Evolutionary conservation across 1,284 basidiomycete genomes (phyloP).

Genomic region (Irpex sp.): DNA sequence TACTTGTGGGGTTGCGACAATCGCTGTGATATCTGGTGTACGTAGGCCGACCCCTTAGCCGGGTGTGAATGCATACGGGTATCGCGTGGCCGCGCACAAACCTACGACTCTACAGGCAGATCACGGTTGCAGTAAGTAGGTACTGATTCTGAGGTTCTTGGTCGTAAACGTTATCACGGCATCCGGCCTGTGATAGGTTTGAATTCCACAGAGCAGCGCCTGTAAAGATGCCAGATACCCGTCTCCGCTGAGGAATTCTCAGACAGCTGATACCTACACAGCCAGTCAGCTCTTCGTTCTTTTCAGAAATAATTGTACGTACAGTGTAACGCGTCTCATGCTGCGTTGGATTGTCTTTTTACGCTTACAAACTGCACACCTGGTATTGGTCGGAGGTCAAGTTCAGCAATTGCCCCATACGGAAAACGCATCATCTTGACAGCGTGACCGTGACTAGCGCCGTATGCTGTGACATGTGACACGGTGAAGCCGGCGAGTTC

Average conservation of each 20-base stretch:
- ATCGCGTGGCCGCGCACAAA: too few relatives aligned
- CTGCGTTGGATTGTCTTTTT: too few relatives aligned
- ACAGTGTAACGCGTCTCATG: too few relatives aligned
- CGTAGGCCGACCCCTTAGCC: not conserved
- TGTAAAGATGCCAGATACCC: not conserved
- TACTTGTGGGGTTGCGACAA: not conserved
- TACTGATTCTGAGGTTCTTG: too few relatives aligned
- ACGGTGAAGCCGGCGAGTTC: slow-evolving; percentile 1
- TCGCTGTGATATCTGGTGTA: not conserved
- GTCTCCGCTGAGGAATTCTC: not conserved
- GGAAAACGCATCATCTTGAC: not conserved
- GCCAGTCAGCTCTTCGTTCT: not conserved
- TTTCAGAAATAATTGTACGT: not conserved
- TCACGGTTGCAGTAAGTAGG: too few relatives aligned
- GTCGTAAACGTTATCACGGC: not conserved
- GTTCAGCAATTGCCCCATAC: not conserved
- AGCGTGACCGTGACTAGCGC: not conserved
- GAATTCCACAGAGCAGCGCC: not conserved
- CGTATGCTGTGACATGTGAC: not conserved
- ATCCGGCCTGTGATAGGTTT: too few relatives aligned
- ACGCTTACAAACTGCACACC: not conserved
- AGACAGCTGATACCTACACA: not conserved
- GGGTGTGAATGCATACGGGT: not conserved
- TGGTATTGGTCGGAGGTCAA: not conserved
- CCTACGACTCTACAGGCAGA: too few relatives aligned